phyloP scores from a whole-genome alignment of 305 asterid species.

The Fraxinus dipetala region DNA sequence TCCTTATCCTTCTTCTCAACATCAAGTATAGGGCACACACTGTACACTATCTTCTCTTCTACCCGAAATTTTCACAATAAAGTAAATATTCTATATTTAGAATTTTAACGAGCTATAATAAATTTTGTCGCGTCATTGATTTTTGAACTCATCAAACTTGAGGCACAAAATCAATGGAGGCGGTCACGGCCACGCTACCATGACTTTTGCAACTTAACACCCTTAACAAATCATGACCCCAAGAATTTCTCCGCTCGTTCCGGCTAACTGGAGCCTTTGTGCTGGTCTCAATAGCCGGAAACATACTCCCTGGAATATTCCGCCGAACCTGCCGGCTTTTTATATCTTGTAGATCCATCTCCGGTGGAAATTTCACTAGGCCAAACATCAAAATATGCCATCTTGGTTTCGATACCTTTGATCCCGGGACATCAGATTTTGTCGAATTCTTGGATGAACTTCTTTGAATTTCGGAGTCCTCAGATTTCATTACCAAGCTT shows the following conservation, averaged over 20 bases:
- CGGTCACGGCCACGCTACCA: constrained; percentile 44
- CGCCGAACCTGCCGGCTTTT: constrained; percentile 58
- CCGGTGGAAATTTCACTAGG: constrained; percentile 40
- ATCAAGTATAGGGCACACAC: neutral
- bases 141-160: constrained; percentile 10
- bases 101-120: neutral
- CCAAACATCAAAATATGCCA: constrained; percentile 62
- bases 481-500: constrained; percentile 25
- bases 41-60: neutral
- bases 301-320: constrained; percentile 31
- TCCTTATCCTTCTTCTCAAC: neutral
- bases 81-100: neutral
- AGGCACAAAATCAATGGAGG: constrained; percentile 33
- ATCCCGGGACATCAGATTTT: constrained; percentile 25
- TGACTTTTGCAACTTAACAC: constrained; percentile 54
- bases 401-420: constrained; percentile 33
- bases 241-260: constrained; percentile 36
- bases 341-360: constrained; percentile 60
- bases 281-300: constrained; percentile 23
- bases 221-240: constrained; percentile 47
- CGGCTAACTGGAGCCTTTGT: constrained; percentile 18
- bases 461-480: constrained; percentile 31
- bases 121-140: neutral
- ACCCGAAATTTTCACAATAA: neutral
- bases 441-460: constrained; percentile 28